Evolutionary conservation across 164 flowering plant genomes (phyloP), one percentile per base, ranked within the genome.

Genomic region (Stephania japonica): DNA sequence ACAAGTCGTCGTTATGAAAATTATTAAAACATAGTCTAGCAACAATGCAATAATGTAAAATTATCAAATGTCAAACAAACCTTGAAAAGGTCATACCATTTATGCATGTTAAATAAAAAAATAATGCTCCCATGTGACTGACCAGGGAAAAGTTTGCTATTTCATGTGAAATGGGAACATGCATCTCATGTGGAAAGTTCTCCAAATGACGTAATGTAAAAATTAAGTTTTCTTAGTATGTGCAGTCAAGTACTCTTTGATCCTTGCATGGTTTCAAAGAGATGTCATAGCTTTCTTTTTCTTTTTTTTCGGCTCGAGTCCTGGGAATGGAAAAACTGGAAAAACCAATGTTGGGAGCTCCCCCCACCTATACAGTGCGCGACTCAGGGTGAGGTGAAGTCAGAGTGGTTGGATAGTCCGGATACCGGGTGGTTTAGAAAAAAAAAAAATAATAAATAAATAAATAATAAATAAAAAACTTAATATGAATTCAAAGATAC

Each of bases 111-210:
- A 59, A 59, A 59, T 16, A n/a, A 24, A 21, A 18, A 65, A 53
- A 62, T 19, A 26, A 47, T 47, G 42, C 49, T 26, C 69, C 69
- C 73, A 70, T 65, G 49, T 75, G 77, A 65, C 42, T 75, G 65
- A 14, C 62, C 42, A 7, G 14, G 27, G 2, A 68, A 61, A 68
- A 42, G 38, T 12, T 59, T 59, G 19, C 6, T 69, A 7, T 59
- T 19, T 59, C 61, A 24, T 56, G 65, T 42, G 56, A 61, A 69
- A 74, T 59, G 56, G 76, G 76, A 69, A 74, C 63, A 66, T 74
- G 69, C 61, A 16, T 43, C 63, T 16, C 41, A 49, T 42, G 70
- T 5, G 0, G 5, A 41, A 23, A 18, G 26, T 43, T 16, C 24
- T 42, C 64, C 25, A 21, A 59, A n/a, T 21, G 64, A 59, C 21